phyloP scores from a whole-genome alignment of 371 early-diverging fungal species.

The Mortierella polycephala region DNA sequence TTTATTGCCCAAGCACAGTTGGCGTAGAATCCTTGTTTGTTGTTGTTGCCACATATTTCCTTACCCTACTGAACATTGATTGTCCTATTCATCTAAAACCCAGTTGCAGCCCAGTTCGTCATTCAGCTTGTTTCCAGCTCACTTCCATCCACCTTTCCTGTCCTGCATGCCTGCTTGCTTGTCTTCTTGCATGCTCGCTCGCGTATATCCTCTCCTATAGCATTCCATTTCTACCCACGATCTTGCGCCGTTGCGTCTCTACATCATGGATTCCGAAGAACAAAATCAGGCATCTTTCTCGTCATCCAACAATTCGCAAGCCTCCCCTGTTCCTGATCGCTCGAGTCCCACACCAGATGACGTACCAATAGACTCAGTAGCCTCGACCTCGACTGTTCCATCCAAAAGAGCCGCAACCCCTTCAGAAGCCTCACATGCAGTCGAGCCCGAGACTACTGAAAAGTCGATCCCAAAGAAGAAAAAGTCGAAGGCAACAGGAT shows the following conservation, averaged over 20 bases:
- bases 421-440: background rate
- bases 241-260: background rate
- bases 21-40: background rate
- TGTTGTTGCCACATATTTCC: background rate
- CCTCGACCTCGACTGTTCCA: background rate
- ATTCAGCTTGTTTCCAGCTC: too few relatives aligned
- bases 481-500: background rate
- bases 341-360: background rate
- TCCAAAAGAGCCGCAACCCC: background rate
- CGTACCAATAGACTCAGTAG: background rate
- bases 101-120: too few relatives aligned
- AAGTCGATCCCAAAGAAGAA: constrained; percentile 16
- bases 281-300: background rate
- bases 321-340: background rate
- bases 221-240: background rate
- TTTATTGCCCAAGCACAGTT: background rate
- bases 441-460: background rate
- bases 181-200: too few relatives aligned
- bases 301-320: too few relatives aligned
- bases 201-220: constrained; percentile 1
- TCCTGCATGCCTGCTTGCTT: too few relatives aligned
- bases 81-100: too few relatives aligned
- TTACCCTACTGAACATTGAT: background rate
- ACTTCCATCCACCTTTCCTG: too few relatives aligned
- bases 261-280: constrained; percentile 9